Base-by-base conservation (phyloP, 2,329 filamentous ascomycete species). In the Fusarium sp. region DNA sequence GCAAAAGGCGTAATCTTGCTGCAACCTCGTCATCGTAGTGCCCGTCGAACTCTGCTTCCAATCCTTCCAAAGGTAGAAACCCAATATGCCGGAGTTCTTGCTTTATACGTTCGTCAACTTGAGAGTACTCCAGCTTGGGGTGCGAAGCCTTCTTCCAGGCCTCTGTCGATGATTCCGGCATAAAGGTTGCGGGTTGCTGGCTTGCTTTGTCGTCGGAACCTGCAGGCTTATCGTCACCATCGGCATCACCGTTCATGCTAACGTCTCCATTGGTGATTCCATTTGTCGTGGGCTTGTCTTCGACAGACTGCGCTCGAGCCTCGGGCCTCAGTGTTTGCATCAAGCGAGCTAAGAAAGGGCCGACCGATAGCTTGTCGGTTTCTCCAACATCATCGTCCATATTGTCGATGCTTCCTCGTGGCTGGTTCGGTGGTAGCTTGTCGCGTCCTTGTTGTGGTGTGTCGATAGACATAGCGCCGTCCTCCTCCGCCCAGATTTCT, bases 11-110 rank as follows among this genome's bases (percentile, higher is more conserved):
- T 24, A 99, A 84, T 22, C 96, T 92, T 51, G 93, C 94, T 9
- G 94, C 93, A 41, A 99, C 92, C 79, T 98, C 95, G 78, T 99
- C 96, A 77, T 99, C 96, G 73, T 90, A 94, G 78, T 97, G 93
- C 1, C 90, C 91, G 75, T 97, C 93, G 80, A 94, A 98, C 70
- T 97, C 92, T 13, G 92, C 90, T 37, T 86, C 84, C 45, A 84
- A 84, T 27, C 79, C 80, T 54, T 93, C 92, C 6, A 86, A 83
- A 0, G 92, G 89, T 18, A 98, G 84, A 74, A 99, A 92, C 13
- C 96, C 96, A 65, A 97, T 93, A 80, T 97, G 93, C 16, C 92
- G 90, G 20, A 99, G 87, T 78, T 99, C 96, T 75, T 94, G 92
- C 81, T 97, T 93, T 54, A 97, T 88, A 48, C 96, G 93, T 77